Percentiles rank a stretch among this genome's conserved stretches.
These are phyloP conservation scores for Penicillium daleae DNA, from an alignment of 495 filamentous ascomycete species.

Conservation along the genomic window DNA sequence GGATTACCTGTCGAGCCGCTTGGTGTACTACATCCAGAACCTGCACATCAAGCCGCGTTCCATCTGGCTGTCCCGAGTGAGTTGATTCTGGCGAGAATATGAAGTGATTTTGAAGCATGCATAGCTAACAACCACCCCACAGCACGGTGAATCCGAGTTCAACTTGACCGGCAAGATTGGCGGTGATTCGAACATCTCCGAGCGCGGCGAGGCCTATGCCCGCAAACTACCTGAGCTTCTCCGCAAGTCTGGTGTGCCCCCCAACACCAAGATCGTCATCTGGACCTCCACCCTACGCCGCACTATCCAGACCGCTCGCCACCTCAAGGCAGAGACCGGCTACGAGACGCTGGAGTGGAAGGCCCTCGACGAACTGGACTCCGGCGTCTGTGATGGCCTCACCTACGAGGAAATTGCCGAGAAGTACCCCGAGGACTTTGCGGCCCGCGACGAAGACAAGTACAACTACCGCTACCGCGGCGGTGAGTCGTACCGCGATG, in stretches of 20 bases:
- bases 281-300: conserved; percentile 96
- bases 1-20: conserved; percentile 92
- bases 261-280: conserved; percentile 81
- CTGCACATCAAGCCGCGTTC: conserved; percentile 96
- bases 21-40: conserved; percentile 98
- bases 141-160: conserved; percentile 94
- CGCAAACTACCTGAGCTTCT: conserved; percentile 79
- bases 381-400: conserved; percentile 93
- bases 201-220: conserved; percentile 87
- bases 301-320: conserved; percentile 87
- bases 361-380: conserved; percentile 95
- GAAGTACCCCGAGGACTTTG: conserved; percentile 90
- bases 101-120: not conserved
- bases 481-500: conserved; percentile 95
- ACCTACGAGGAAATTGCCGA: conserved; percentile 93
- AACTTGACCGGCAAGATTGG: conserved; percentile 89
- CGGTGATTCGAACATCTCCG: conserved; percentile 84
- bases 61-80: conserved; percentile 93
- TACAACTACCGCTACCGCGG: conserved; percentile 99
- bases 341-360: conserved; percentile 98
- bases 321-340: conserved; percentile 63
- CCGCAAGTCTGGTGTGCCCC: conserved; percentile 72
- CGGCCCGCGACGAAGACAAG: conserved; percentile 93
- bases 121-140: not conserved
- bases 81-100: conserved; percentile 29